phyloP scores from a whole-genome alignment of 148 eudicot genomes.

The Silene conica region DNA sequence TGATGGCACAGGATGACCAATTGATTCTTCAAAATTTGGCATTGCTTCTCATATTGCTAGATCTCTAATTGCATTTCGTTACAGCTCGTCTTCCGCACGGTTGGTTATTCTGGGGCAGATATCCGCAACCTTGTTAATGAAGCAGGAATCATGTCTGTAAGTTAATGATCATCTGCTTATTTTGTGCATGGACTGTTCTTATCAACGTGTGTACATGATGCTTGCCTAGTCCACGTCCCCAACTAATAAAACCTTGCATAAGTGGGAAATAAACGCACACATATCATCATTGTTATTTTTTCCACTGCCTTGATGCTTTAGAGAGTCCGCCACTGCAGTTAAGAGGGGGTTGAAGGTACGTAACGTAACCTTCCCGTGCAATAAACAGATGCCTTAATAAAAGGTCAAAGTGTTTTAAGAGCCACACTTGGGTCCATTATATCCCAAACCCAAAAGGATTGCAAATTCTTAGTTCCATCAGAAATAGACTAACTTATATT shows the following conservation, averaged over 20 bases:
- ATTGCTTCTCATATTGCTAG: not conserved
- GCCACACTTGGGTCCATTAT: too few relatives aligned
- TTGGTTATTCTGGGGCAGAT: slow-evolving; percentile 95
- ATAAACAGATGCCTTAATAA: not conserved
- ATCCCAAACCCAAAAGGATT: too few relatives aligned
- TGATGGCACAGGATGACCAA: not conserved
- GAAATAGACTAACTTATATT: too few relatives aligned
- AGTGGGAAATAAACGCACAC: not conserved
- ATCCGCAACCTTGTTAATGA: slow-evolving; percentile 93
- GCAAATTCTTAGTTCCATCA: too few relatives aligned
- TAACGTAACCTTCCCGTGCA: not conserved
- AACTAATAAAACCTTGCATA: not conserved
- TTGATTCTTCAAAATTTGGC: slow-evolving; percentile 2
- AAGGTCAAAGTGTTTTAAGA: too few relatives aligned
- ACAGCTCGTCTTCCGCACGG: slow-evolving; percentile 94
- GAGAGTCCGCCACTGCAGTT: not conserved
- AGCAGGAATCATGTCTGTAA: slow-evolving; percentile 94
- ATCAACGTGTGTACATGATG: not conserved
- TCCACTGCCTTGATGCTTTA: not conserved
- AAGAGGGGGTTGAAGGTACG: not conserved
- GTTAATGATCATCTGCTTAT: slow-evolving; percentile 27
- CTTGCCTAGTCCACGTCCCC: not conserved
- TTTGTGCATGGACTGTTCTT: slow-evolving; percentile 4
- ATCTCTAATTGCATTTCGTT: slow-evolving; percentile 12
- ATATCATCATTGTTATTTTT: not conserved